These are phyloP conservation scores for Anthracocystis walkeri DNA, from an alignment of 1,284 basidiomycete genomes.

Conservation along the genomic window DNA sequence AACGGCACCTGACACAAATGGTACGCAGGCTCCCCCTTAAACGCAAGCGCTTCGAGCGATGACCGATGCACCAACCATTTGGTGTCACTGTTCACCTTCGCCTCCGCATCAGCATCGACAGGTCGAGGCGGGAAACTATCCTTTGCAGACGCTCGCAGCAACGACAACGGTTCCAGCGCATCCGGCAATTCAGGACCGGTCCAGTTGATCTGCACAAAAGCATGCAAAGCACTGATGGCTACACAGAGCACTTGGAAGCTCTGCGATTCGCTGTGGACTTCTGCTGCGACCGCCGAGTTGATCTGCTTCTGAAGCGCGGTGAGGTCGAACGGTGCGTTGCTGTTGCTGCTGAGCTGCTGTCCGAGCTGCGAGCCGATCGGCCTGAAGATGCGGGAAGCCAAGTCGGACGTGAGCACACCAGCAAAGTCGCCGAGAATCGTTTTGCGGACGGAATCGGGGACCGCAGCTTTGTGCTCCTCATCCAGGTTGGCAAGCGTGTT, in stretches of 20 bases:
- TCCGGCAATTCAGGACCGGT: constrained; percentile 86
- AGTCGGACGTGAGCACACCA: constrained; percentile 58
- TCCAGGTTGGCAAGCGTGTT: constrained; percentile 35
- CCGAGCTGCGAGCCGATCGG: constrained; percentile 35
- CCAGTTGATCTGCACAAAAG: constrained; percentile 95
- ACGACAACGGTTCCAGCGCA: constrained; percentile 34
- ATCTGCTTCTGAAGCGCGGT: constrained; percentile 27
- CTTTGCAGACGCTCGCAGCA: constrained; percentile 70
- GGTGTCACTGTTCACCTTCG: constrained; percentile 39
- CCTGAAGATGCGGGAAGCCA: constrained; percentile 60
- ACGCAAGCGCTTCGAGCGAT: constrained; percentile 82
- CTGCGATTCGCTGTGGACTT: constrained; percentile 10
- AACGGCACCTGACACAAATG: constrained; percentile 82
- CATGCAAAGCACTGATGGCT: constrained; percentile 84
- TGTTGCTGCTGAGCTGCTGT: constrained; percentile 28
- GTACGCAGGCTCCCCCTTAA: constrained; percentile 93
- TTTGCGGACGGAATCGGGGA: constrained; percentile 53
- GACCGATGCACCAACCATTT: constrained; percentile 73
- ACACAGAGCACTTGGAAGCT: constrained; percentile 72
- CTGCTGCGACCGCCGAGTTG: constrained; percentile 8
- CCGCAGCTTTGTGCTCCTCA: constrained; percentile 8
- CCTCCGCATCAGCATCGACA: constrained; percentile 71
- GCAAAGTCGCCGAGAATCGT: constrained; percentile 70
- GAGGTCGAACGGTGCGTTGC: constrained; percentile 17
- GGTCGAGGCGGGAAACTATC: constrained; percentile 72